Percentiles rank a stretch among this genome's conserved stretches.
Conservation (phyloP, 495 filamentous ascomycete species). For the Lophiotrema nucula region DNA sequence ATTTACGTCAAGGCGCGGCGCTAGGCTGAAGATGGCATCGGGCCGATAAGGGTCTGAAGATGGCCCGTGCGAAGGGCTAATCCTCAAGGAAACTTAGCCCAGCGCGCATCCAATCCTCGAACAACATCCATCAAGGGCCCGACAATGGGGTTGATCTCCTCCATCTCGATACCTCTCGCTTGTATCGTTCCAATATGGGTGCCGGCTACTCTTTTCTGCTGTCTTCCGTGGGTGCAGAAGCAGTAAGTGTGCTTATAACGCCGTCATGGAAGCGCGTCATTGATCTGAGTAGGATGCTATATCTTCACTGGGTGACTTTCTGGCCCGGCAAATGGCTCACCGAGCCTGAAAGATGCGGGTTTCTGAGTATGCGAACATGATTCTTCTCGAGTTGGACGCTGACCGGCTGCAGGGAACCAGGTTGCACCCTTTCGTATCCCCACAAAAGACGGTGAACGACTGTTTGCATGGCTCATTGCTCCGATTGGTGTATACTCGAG, state of each 20-base stretch:
- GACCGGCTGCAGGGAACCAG: constrained; percentile 55
- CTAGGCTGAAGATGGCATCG: too few species aligned
- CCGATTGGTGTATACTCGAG: constrained; percentile 62
- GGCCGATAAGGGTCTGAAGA: too few species aligned
- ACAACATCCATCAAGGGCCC: too few species aligned
- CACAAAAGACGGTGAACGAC: constrained; percentile 54
- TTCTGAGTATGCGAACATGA: constrained; percentile 65
- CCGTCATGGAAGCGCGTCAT: constrained; percentile 65
- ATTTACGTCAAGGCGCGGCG: too few species aligned
- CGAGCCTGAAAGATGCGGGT: constrained; percentile 30
- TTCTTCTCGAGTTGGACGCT: constrained; percentile 71
- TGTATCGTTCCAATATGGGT: constrained; percentile 31
- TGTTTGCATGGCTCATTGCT: constrained; percentile 73
- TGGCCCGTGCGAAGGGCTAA: too few species aligned
- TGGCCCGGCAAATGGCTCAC: constrained; percentile 28
- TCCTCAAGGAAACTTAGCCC: too few species aligned
- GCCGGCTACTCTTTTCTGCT: constrained; percentile 25
- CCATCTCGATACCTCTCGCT: constrained; percentile 7
- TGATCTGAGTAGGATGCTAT: constrained; percentile 47
- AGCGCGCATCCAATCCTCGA: too few species aligned
- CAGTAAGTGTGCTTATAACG: constrained; percentile 66
- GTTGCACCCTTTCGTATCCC: constrained; percentile 64
- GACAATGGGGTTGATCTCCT: background rate
- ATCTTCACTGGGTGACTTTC: constrained; percentile 29
- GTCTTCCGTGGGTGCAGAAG: constrained; percentile 53